These are phyloP conservation scores for Rubia balearica DNA, from an alignment of 305 asterid species.

Conservation along the genomic window DNA sequence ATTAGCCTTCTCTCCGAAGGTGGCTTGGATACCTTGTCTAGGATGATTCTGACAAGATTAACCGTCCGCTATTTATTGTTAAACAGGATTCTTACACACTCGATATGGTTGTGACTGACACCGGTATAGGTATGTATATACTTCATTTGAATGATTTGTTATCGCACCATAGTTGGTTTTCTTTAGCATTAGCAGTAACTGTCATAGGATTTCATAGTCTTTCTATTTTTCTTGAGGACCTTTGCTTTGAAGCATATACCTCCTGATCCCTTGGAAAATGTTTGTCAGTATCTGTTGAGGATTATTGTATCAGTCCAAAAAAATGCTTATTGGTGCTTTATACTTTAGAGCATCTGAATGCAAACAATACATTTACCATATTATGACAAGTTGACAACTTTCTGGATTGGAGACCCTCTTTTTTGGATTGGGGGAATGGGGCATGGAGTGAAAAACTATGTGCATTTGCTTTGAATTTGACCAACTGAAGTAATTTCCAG, in stretches of 20 bases:
- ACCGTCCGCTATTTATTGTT: conserved; percentile 12
- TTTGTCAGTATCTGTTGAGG: not conserved
- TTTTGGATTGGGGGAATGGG: not conserved
- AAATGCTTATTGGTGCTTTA: not conserved
- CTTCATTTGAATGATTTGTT: not conserved
- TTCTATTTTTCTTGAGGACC: not conserved
- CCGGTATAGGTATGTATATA: conserved; percentile 54
- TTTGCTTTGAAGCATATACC: not conserved
- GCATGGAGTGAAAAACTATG: not conserved
- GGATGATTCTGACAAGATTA: not conserved
- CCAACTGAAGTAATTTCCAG: conserved; percentile 40
- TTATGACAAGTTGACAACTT: too few relatives aligned
- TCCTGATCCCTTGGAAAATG: not conserved
- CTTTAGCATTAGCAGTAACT: not conserved
- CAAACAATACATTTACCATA: not conserved
- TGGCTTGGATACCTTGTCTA: not conserved
- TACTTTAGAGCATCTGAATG: not conserved
- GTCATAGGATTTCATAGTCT: not conserved
- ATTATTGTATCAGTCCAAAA: not conserved
- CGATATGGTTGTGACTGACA: conserved; percentile 63
- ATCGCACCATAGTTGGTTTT: not conserved
- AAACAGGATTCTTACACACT: conserved; percentile 62
- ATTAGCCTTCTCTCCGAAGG: not conserved
- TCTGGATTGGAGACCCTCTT: not conserved
- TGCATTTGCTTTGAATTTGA: conserved; percentile 3